Evolutionary conservation across 2,329 filamentous ascomycete genomes (phyloP).

Genomic region (Colletotrichum sojae): DNA sequence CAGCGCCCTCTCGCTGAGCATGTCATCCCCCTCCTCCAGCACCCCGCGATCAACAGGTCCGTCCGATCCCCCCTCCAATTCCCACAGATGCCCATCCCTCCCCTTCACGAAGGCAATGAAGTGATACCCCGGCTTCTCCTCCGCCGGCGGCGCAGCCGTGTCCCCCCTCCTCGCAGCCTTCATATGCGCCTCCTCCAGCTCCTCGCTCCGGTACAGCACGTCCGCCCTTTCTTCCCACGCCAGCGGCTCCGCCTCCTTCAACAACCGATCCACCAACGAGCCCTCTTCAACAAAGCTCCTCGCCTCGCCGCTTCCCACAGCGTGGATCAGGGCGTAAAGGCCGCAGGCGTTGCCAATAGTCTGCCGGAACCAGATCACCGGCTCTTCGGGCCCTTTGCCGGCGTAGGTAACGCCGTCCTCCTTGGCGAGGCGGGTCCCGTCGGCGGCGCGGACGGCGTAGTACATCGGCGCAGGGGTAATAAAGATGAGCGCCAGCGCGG

Average conservation of each 20-base stretch:
- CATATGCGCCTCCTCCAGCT: constrained; percentile 81
- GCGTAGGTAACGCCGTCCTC: constrained; percentile 50
- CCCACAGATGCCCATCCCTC: constrained; percentile 77
- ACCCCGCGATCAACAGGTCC: constrained; percentile 78
- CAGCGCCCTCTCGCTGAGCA: constrained; percentile 77
- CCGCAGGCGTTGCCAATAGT: constrained; percentile 89
- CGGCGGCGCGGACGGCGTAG: constrained; percentile 56
- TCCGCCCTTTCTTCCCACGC: constrained; percentile 74
- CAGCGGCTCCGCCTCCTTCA: constrained; percentile 74
- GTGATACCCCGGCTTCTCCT: constrained; percentile 77
- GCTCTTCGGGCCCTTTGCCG: constrained; percentile 62
- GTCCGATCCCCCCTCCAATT: constrained; percentile 82
- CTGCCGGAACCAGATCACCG: constrained; percentile 87
- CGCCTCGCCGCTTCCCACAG: constrained; percentile 77
- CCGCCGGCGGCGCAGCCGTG: constrained; percentile 73
- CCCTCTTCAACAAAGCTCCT: constrained; percentile 65
- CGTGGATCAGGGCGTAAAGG: constrained; percentile 82
- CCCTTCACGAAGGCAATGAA: constrained; percentile 86
- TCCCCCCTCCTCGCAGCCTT: constrained; percentile 78
- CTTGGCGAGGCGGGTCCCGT: constrained; percentile 36
- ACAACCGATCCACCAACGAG: constrained; percentile 70
- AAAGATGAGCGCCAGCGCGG: constrained; percentile 82
- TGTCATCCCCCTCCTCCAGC: constrained; percentile 70
- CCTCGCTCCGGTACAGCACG: constrained; percentile 78
- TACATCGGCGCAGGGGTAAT: constrained; percentile 76